A percentile compares a stretch with the other conserved stretches of the same genome.
Evolutionary conservation across 192 early-diverging fungal species (phyloP).

Genomic region (Chytriomyces confervae): DNA sequence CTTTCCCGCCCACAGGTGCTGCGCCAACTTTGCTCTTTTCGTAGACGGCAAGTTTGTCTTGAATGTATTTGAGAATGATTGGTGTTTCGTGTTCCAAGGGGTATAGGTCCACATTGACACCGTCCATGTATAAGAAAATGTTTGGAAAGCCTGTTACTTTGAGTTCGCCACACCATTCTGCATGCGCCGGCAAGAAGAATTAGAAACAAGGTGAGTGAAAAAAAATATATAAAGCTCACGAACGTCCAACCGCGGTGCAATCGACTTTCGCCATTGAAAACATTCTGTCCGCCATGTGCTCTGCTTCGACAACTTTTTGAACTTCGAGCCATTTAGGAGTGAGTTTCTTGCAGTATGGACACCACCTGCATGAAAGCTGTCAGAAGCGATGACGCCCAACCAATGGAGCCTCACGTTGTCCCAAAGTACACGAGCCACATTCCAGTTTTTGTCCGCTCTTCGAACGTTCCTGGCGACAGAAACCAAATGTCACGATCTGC

Average conservation of each 20-base stretch:
- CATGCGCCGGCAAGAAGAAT: neutral
- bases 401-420: neutral
- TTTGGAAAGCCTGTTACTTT: slow-evolving; percentile 33
- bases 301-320: slow-evolving; percentile 28
- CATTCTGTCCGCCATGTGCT: slow-evolving; percentile 3
- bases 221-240: neutral
- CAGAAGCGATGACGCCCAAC: neutral
- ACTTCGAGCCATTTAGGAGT: slow-evolving; percentile 34
- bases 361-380: slow-evolving; percentile 22
- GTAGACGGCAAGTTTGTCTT: slow-evolving; percentile 16
- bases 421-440: slow-evolving; percentile 20
- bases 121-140: slow-evolving; percentile 21
- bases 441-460: slow-evolving; percentile 16
- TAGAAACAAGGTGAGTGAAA: neutral
- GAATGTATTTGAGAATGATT: slow-evolving; percentile 17
- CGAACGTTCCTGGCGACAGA: slow-evolving; percentile 25
- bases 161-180: neutral
- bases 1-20: neutral
- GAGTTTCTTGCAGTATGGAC: slow-evolving; percentile 37
- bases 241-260: slow-evolving; percentile 22
- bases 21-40: neutral
- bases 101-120: slow-evolving; percentile 24
- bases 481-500: slow-evolving; percentile 31
- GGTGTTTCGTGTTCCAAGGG: neutral
- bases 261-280: slow-evolving; percentile 38